These are phyloP conservation scores for Lyophyllum semitale DNA, from an alignment of 768 basidiomycete species.

Conservation along the genomic window DNA sequence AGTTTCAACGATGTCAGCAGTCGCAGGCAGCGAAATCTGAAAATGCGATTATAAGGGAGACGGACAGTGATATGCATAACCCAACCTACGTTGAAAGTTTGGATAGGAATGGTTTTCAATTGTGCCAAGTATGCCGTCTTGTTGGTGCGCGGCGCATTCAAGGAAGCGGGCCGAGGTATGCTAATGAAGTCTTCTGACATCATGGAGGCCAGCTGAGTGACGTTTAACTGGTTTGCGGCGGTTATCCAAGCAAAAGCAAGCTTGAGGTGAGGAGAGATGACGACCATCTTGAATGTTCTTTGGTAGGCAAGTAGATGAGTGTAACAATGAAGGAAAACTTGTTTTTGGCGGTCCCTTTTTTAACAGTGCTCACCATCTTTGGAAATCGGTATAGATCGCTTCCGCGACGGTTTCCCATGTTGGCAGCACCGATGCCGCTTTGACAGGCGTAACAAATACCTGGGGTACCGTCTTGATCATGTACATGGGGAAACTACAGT, in stretches of 20 bases:
- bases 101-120: background rate
- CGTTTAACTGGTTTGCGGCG: constrained; percentile 4
- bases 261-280: constrained; percentile 10
- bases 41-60: background rate
- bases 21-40: constrained; percentile 10
- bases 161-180: constrained; percentile 7
- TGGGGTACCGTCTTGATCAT: too few species aligned
- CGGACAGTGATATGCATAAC: too few species aligned
- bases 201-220: constrained; percentile 6
- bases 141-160: background rate
- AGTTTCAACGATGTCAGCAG: constrained; percentile 11
- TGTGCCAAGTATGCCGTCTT: constrained; percentile 10
- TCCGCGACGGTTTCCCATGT: too few species aligned
- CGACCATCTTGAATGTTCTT: constrained; percentile 7
- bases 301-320: too few species aligned
- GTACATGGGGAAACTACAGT: too few species aligned
- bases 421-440: too few species aligned
- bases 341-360: too few species aligned
- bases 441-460: too few species aligned
- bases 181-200: constrained; percentile 14
- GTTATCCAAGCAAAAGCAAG: constrained; percentile 12
- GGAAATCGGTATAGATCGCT: too few species aligned
- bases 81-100: constrained; percentile 7
- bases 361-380: too few species aligned
- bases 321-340: too few species aligned